Base-by-base conservation (phyloP, 345 rosid species). In the Dipteronia dyeriana region DNA sequence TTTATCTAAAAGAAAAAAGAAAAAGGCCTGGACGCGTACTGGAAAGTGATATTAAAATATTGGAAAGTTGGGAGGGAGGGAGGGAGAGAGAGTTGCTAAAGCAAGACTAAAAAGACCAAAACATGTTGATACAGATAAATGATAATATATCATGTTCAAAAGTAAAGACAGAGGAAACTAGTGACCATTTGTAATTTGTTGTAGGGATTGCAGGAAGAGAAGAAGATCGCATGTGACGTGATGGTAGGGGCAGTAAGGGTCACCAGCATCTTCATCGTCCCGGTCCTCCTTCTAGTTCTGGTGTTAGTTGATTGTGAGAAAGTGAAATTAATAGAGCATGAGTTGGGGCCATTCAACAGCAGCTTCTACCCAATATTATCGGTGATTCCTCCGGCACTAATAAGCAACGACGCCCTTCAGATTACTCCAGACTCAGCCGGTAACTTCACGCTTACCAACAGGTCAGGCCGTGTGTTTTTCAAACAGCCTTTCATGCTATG, bases 351-450 rank as follows among this genome's bases (percentile, higher is more conserved):
- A 8, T 87, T 84, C 41, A 4, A 84, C 14, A 5, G 53, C 31
- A 71, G 83, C 0, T 59, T 74, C 76, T 77, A 79, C 76, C 0
- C 3, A 19, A 69, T 0, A 0, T 82, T 87, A 10, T 34, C 65
- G 1, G 85, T 80, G 54, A 9, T 68, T 5, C 0, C 0, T 0
- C 68, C 78, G 0, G 88, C 85, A 4, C 71, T 68, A 3, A 89
- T 89, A 82, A 82, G 75, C 85, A 83, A 75, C 3, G 41, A 20
- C 0, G 93, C 91, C 20, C 88, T 87, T 39, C 90, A 89, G 59
- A 70, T 90, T 12, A 90, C 91, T 47, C 91, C 85, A 22, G 88
- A 90, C 66, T 79, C 90, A 5, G 59, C 16, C 47, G 85, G 75
- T 16, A 34, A 81, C 57, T 78, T 68, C 78, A 31, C 7, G 68